These are phyloP conservation scores for Trametes polyzona DNA, from an alignment of 1,284 basidiomycete species.

Conservation along the genomic window DNA sequence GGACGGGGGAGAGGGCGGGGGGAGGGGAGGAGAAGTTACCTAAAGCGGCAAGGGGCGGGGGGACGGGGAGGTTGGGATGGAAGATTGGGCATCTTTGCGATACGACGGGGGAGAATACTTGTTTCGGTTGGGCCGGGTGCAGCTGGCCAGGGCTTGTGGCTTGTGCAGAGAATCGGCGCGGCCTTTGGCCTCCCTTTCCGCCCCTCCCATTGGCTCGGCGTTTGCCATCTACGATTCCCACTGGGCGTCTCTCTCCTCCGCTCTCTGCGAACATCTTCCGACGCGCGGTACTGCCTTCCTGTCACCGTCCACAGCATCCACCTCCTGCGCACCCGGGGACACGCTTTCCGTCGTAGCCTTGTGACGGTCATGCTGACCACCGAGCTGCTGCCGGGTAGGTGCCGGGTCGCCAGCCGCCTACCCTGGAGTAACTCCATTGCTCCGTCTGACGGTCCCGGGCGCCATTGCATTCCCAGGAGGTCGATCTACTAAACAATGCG, in stretches of 20 bases:
- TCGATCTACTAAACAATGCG: too few relatives aligned
- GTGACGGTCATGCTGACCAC: too few relatives aligned
- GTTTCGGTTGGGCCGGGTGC: slow-evolving; percentile 29
- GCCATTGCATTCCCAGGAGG: too few relatives aligned
- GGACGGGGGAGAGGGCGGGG: slow-evolving; percentile 16
- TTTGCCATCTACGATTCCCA: slow-evolving; percentile 38
- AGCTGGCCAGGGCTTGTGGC: slow-evolving; percentile 30
- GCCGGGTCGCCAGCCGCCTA: too few relatives aligned
- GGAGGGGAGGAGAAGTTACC: slow-evolving; percentile 31
- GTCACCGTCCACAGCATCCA: too few relatives aligned
- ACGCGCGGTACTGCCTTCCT: too few relatives aligned
- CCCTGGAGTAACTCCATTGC: too few relatives aligned
- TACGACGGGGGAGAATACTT: slow-evolving; percentile 25
- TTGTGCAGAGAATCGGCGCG: slow-evolving; percentile 31
- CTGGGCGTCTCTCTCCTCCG: slow-evolving; percentile 12
- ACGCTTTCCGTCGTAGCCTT: too few relatives aligned
- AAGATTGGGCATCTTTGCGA: slow-evolving; percentile 22
- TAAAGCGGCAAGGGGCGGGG: slow-evolving; percentile 36
- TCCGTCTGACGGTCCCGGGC: too few relatives aligned
- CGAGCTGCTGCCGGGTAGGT: too few relatives aligned
- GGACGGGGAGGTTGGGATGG: slow-evolving; percentile 28
- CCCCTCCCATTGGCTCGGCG: slow-evolving; percentile 37
- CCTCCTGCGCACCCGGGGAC: too few relatives aligned
- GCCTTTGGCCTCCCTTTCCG: slow-evolving; percentile 21
- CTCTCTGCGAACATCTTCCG: slow-evolving; percentile 1